Conservation (phyloP, 2,329 filamentous ascomycete species). For the Exophiala sp. region DNA sequence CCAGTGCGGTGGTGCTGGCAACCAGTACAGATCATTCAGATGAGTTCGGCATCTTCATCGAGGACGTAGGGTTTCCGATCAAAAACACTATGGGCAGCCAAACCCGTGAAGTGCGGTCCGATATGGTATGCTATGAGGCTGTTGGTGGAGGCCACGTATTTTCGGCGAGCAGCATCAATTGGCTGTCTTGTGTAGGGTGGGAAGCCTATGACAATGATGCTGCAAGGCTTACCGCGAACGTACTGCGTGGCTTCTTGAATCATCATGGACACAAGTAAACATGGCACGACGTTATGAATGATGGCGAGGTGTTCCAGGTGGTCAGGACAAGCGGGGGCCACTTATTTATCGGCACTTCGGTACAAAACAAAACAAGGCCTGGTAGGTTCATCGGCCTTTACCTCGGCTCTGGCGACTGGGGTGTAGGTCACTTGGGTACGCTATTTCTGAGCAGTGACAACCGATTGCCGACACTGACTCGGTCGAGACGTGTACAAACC, state of each 20-base stretch:
- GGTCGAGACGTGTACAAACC: no score
- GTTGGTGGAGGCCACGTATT: conserved; percentile 27
- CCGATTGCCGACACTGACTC: no score
- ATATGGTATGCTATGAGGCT: conserved; percentile 29
- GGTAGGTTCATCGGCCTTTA: no score
- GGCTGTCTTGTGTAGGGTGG: conserved; percentile 29
- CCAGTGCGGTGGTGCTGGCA: conserved; percentile 30
- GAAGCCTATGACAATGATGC: conserved; percentile 30
- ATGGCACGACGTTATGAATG: no score
- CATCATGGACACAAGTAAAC: no score
- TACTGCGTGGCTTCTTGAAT: conserved; percentile 24
- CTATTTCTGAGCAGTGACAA: no score
- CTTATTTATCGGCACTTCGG: no score
- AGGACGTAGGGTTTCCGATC: conserved; percentile 2
- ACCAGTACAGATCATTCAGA: conserved; percentile 21
- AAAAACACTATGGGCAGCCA: conserved; percentile 26
- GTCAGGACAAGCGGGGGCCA: no score
- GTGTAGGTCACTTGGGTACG: no score
- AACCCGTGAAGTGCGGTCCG: conserved; percentile 30
- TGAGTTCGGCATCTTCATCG: conserved; percentile 23
- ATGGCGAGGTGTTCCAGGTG: no score
- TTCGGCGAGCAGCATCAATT: conserved; percentile 31
- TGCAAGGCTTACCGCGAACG: conserved; percentile 29
- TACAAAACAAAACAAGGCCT: no score
- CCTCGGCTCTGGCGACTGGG: no score